Evolutionary conservation across 768 basidiomycete genomes (phyloP), one percentile per base, ranked within the genome.

Genomic region (Agaricus subrufescens): DNA sequence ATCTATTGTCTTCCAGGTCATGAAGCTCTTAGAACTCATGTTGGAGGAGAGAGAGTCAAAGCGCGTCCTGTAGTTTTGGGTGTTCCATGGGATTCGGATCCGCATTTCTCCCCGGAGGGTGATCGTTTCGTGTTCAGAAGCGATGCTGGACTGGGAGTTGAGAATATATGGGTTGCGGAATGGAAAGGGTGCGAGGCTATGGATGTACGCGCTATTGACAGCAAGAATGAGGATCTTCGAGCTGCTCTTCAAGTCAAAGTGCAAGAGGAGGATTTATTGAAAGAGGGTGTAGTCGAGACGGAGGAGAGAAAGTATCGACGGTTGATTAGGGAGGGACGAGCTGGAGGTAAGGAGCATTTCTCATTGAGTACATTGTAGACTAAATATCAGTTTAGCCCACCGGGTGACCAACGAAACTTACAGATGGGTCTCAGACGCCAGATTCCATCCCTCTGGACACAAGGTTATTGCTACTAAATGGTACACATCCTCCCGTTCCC

Each of bases 391-490:
- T 11, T 10, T 52, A 78, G 77, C 71, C 56, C 73, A 69, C 46
- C 71, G 76, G 15, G 76, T 89, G 46, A 88, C 87, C 3, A 89
- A 89, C 61, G 87, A 89, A 65, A 89, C 88, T 0, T 89, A 80
- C 60, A 78, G 87, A 64, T 87, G 79, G 78, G 76, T 89, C 3
- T 80, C 81, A 27, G 87, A 88, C 55, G 75, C 85, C 4, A 80
- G 84, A 45, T 89, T 86, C 74, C 85, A 90, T 62, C 84, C 86
- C 3, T 82, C 81, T 9, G 85, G 85, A 1, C 61, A 67, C 30
- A 83, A 76, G 60, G 67, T 89, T 15, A 70, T 89, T 52, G 85
- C 87, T n/a, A 89, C 87, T 10, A 89, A 89, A 65, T 87, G 87
- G 87, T 89, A 87, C 60, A 87, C 83, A 26, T 82, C 81, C 4